Evolutionary conservation across 2,329 filamentous ascomycete genomes (phyloP), one percentile per base, ranked within the genome.

Genomic region (Alternaria sp.): DNA sequence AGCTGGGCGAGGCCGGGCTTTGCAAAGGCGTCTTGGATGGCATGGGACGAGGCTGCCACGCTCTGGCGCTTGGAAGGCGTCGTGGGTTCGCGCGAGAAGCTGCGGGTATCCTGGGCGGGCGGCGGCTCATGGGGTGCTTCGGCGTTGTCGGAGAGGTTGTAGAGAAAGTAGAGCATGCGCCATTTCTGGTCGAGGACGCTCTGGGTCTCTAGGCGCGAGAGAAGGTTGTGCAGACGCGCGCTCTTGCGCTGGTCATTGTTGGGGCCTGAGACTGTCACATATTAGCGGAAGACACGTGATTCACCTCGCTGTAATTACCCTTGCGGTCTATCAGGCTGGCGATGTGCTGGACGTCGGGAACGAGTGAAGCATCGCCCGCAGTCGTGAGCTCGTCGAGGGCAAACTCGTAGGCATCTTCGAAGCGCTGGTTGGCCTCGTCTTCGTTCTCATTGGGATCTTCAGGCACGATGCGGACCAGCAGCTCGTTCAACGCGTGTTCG

Each of bases 181-280:
- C 94, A 98, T 86, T 99, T 99, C 80, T 97, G 92, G 74, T 92
- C 92, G 47, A 99, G 86, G 6, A 98, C 94, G 0, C 94, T 94
- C 69, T 97, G 89, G n/a, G 93, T 92, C 25, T 97, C 85, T 18
- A 99, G 87, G 60, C 93, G 88, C 33, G 93, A 93, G 81, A 97
- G 97, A 26, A 99, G 87, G 75, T 97, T 96, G 23, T 93, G 91
- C 81, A 97, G 97, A 65, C 90, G 88, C 20, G 94, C 93, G 65
- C 74, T 80, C 94, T 88, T 72, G 88, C 89, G 21, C 85, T 92
- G 67, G 87, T 91, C 49, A 88, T 71, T 88, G 75, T 93, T 92
- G 70, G 90, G 91, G 72, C 92, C 89, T 61, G 96, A 88, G 67
- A 99, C 83, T 84, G 58, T 8, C 6, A 6, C 18, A 11, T 9